phyloP scores from a whole-genome alignment of 805 yeast genomes.

The Ogataea allantospora region DNA sequence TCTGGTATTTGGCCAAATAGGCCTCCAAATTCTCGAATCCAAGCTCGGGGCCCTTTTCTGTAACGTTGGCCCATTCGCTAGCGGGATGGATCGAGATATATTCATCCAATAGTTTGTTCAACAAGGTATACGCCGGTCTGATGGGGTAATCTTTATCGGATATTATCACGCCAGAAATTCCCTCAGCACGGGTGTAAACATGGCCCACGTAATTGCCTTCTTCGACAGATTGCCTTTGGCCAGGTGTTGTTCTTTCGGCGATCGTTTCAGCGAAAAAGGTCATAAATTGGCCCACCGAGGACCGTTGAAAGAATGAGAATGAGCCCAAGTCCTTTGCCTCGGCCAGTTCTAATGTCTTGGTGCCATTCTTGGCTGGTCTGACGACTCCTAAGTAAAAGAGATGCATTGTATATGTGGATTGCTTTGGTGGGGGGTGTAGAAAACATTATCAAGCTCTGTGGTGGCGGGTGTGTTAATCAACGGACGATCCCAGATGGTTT shows the following conservation, averaged over 20 bases:
- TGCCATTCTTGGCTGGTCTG: conserved; percentile 49
- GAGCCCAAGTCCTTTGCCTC: conserved; percentile 79
- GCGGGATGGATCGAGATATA: conserved; percentile 81
- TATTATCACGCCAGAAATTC: conserved; percentile 86
- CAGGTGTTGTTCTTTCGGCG: conserved; percentile 79
- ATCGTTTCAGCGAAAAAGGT: conserved; percentile 91
- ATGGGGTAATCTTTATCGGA: conserved; percentile 96
- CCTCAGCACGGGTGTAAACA: conserved; percentile 86
- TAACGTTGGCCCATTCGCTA: conserved; percentile 58
- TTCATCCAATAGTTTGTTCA: conserved; percentile 89
- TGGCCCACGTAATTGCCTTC: conserved; percentile 91
- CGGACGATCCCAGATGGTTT: neutral
- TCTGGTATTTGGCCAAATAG: conserved; percentile 84
- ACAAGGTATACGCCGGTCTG: conserved; percentile 90
- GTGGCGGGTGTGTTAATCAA: neutral
- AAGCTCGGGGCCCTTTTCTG: conserved; percentile 45
- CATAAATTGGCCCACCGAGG: conserved; percentile 86
- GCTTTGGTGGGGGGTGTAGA: conserved; percentile 11
- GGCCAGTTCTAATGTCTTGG: conserved; percentile 71
- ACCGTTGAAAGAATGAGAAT: conserved; percentile 81
- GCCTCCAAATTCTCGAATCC: conserved; percentile 59
- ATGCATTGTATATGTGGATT: conserved; percentile 55
- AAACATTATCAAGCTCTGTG: neutral
- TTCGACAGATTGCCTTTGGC: conserved; percentile 92
- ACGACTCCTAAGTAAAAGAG: conserved; percentile 86